Conservation (phyloP, 108 stramenopile genomes). For the Nitzschia sp. region DNA sequence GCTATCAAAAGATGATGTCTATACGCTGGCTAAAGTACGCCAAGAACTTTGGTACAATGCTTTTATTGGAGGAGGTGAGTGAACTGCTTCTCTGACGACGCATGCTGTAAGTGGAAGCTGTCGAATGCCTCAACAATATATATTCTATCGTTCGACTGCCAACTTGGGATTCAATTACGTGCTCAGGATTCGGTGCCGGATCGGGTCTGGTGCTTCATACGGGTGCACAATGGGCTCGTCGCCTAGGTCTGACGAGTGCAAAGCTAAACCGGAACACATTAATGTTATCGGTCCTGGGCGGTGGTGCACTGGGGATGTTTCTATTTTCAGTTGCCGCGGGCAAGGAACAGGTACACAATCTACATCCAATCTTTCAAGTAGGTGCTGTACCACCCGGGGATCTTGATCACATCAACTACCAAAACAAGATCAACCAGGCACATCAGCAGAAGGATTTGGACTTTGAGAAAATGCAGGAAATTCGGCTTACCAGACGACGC, state of each 20-base stretch:
- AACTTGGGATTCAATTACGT: too few species aligned
- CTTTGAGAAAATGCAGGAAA: constrained; percentile 19
- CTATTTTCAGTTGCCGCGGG: constrained; percentile 65
- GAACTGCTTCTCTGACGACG: neutral
- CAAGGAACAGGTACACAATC: constrained; percentile 71
- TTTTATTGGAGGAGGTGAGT: constrained; percentile 59
- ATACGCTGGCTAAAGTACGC: constrained; percentile 69
- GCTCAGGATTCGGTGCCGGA: constrained; percentile 33
- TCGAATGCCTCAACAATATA: neutral
- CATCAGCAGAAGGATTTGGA: constrained; percentile 10
- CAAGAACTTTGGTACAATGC: constrained; percentile 73
- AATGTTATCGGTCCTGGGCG: constrained; percentile 59
- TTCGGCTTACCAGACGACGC: constrained; percentile 38
- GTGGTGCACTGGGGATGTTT: constrained; percentile 76
- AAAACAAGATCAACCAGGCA: constrained; percentile 6
- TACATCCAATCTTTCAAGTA: constrained; percentile 77
- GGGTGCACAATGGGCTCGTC: constrained; percentile 31
- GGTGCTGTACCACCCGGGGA: constrained; percentile 44
- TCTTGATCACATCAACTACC: constrained; percentile 13
- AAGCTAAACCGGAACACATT: constrained; percentile 65
- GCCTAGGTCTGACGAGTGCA: constrained; percentile 14
- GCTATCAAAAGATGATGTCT: constrained; percentile 66
- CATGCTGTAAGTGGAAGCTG: neutral
- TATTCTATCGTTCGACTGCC: neutral
- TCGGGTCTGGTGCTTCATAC: constrained; percentile 44